These are phyloP conservation scores for Nectriaceae sp. DNA, from an alignment of 2,329 filamentous ascomycete genomes.

Conservation along the genomic window DNA sequence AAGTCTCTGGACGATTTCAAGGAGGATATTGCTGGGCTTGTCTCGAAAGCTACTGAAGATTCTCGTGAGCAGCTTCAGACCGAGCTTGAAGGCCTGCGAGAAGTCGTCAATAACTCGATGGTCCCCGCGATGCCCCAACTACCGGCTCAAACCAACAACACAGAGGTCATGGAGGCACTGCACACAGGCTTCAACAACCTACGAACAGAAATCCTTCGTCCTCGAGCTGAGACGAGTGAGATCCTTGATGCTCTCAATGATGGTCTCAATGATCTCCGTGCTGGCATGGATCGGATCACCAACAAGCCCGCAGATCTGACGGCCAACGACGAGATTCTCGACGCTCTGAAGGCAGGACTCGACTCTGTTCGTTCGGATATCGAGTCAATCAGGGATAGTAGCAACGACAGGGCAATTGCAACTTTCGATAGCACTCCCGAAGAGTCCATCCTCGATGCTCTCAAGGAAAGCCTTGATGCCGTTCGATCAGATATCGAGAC, in stretches of 20 bases:
- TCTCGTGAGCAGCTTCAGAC: constrained; percentile 70
- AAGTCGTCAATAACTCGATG: constrained; percentile 71
- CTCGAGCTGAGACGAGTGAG: constrained; percentile 74
- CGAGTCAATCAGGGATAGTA: constrained; percentile 62
- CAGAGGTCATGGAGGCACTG: constrained; percentile 72
- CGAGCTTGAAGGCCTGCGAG: constrained; percentile 80
- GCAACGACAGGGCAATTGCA: constrained; percentile 45
- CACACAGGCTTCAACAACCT: constrained; percentile 74
- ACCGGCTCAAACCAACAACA: constrained; percentile 44
- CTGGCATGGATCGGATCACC: constrained; percentile 73
- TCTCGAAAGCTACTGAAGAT: constrained; percentile 48
- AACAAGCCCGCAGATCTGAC: constrained; percentile 82
- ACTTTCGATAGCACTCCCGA: constrained; percentile 15
- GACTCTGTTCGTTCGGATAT: constrained; percentile 77
- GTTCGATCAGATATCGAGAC: constrained; percentile 75
- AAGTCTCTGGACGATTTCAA: constrained; percentile 67
- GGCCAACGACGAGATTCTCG: constrained; percentile 85
- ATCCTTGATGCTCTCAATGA: constrained; percentile 89
- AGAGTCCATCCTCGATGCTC: constrained; percentile 81
- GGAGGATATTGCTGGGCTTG: constrained; percentile 66
- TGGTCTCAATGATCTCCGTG: constrained; percentile 75
- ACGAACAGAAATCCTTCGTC: constrained; percentile 71
- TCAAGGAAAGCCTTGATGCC: constrained; percentile 75
- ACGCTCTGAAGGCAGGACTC: constrained; percentile 82
- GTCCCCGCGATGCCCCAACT: constrained; percentile 54